Base-by-base conservation (phyloP, 768 basidiomycete species). In the Mycena maculata region DNA sequence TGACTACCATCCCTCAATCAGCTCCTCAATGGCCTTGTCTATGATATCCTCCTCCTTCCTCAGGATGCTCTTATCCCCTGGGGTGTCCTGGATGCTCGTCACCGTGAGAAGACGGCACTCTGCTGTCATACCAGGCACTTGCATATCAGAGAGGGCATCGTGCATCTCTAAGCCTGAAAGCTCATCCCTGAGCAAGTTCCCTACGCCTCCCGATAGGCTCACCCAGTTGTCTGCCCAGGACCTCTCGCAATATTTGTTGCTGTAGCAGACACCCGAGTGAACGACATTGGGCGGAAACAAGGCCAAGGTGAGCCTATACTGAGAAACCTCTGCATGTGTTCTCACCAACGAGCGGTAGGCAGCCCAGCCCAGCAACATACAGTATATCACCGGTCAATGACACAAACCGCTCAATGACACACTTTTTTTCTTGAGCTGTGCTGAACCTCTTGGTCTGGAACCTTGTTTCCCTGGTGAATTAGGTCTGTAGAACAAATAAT, bases 1-100 rank as follows among this genome's bases (percentile, higher is more conserved):
- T 3, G 10, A 36, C 45, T 39, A 60, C 58, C 45, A 60, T 1
- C 20, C n/a, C n/a, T 15, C 38, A 39, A 60, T 60, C 30, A 60
- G 25, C 5, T 16, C 36, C 36, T 25, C 58, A 1, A 60, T 38
- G 6, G 58, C 47, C 5, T 39, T 38, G 9, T 48, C 45, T 49
- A 60, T 41, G 22, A 7, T 7, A 1, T 48, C 58, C 4, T 60
- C 58, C 58, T 60, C 58, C 47, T 41, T 59, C 31, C 18, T 48
- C 45, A 59, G 27, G 9, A 36, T 11, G 33, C 52, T 54, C 31
- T 36, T 36, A 1, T 3, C 25, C 1, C n/a, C 52, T 3, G 52
- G n/a, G 8, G n/a, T 54, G n/a, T 54, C 52, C 33, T 54, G 52
- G 12, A 54, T 54, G 22, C 52, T 39, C 6, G n/a, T 39, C 13